These are phyloP conservation scores for Beauveria scarabaeidicola DNA, from an alignment of 2,329 filamentous ascomycete genomes.

Conservation along the genomic window DNA sequence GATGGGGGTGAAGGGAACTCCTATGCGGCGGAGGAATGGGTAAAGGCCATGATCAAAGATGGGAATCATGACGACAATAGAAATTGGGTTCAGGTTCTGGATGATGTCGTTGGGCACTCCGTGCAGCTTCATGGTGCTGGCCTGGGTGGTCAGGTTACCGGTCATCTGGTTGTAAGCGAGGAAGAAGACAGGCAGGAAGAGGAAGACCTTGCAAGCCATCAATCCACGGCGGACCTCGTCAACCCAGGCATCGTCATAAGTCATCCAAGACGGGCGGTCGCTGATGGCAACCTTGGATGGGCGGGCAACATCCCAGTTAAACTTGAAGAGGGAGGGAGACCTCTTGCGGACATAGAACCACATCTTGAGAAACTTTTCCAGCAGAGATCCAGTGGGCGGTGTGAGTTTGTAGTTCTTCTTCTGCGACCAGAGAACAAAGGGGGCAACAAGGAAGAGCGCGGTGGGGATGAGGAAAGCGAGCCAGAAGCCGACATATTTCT, in stretches of 20 bases:
- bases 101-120: conserved; percentile 72
- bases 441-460: conserved; percentile 52
- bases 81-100: conserved; percentile 66
- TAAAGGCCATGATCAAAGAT: conserved; percentile 62
- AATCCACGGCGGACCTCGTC: conserved; percentile 67
- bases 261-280: conserved; percentile 63
- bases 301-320: conserved; percentile 61
- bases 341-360: conserved; percentile 54
- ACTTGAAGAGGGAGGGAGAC: conserved; percentile 52
- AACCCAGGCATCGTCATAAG: conserved; percentile 75
- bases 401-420: conserved; percentile 52
- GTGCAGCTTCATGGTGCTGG: conserved; percentile 55
- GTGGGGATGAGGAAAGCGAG: conserved; percentile 62
- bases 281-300: conserved; percentile 51
- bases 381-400: conserved; percentile 64
- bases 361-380: conserved; percentile 57
- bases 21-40: conserved; percentile 54
- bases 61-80: conserved; percentile 67
- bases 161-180: conserved; percentile 52
- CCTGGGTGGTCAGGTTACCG: conserved; percentile 55
- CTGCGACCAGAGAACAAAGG: conserved; percentile 51
- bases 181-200: conserved; percentile 60
- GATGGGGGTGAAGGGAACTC: conserved; percentile 63
- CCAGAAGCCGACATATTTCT: conserved; percentile 72
- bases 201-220: conserved; percentile 61